Conservation (phyloP, 768 basidiomycete genomes). For the Boletus insuetus region DNA sequence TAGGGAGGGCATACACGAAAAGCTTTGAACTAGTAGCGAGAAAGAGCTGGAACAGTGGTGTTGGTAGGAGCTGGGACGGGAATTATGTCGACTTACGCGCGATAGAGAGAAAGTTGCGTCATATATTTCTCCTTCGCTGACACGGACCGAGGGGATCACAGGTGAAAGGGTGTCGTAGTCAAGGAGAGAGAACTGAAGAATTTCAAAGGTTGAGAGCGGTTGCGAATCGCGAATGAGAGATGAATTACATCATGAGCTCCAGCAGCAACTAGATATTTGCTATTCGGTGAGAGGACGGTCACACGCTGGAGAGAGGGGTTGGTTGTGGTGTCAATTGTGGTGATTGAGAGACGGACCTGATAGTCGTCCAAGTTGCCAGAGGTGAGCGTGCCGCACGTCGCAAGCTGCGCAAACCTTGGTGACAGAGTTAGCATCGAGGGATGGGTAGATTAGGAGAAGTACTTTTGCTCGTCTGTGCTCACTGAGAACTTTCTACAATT, state of each 20-base stretch:
- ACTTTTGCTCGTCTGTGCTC: slow-evolving; percentile 52
- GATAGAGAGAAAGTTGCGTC: slow-evolving; percentile 76
- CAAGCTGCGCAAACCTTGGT: slow-evolving; percentile 25
- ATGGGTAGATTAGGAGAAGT: slow-evolving; percentile 17
- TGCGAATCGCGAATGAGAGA: slow-evolving; percentile 15
- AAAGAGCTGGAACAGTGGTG: slow-evolving; percentile 47
- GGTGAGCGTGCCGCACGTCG: slow-evolving; percentile 59
- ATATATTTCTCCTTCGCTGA: slow-evolving; percentile 78
- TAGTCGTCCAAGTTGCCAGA: slow-evolving; percentile 69
- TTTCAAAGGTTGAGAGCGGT: slow-evolving; percentile 8
- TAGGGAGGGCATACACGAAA: slow-evolving; percentile 58
- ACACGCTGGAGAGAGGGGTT: slow-evolving; percentile 57
- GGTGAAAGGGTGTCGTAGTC: slow-evolving; percentile 57
- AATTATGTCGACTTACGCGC: slow-evolving; percentile 42
- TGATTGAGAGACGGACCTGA: slow-evolving; percentile 56
- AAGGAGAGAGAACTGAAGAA: slow-evolving; percentile 58
- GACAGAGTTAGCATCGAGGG: slow-evolving; percentile 9
- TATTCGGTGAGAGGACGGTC: slow-evolving; percentile 74
- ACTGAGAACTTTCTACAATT: slow-evolving; percentile 77
- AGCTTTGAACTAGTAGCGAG: slow-evolving; percentile 64
- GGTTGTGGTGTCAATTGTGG: not conserved
- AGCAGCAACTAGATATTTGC: slow-evolving; percentile 62
- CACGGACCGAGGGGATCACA: slow-evolving; percentile 43
- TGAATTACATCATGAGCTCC: slow-evolving; percentile 65
- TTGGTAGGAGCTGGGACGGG: not conserved